Conservation (phyloP, 345 rosid species). For the Linum trigynum region DNA sequence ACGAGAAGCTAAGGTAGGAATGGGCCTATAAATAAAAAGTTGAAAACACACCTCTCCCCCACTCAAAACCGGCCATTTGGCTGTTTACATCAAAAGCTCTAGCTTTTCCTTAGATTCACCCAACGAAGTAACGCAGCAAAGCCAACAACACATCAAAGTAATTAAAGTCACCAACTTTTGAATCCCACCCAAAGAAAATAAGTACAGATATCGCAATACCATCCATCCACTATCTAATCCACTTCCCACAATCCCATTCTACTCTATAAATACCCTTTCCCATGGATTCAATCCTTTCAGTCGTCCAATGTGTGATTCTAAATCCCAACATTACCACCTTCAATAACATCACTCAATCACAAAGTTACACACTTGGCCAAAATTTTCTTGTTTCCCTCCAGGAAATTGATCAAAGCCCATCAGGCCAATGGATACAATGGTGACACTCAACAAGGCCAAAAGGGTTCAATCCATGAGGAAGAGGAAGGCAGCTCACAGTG, state of each 20-base stretch:
- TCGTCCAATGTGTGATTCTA: slow-evolving; percentile 4
- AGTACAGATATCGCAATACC: background rate
- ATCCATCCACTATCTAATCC: slow-evolving; percentile 5
- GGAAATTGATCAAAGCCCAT: background rate
- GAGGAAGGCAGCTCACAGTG: background rate
- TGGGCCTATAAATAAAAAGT: background rate
- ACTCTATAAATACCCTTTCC: slow-evolving; percentile 12
- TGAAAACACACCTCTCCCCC: too few relatives aligned
- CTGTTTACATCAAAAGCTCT: too few relatives aligned
- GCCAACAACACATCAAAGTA: background rate
- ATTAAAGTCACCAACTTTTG: slow-evolving; percentile 3
- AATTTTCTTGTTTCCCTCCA: background rate
- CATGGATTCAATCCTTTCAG: slow-evolving; percentile 6
- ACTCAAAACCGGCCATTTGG: too few relatives aligned
- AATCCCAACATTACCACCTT: background rate
- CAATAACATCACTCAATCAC: background rate
- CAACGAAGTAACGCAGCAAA: too few relatives aligned
- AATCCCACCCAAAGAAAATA: slow-evolving; percentile 13
- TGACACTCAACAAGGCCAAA: slow-evolving; percentile 8
- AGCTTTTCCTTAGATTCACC: too few relatives aligned
- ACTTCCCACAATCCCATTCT: background rate
- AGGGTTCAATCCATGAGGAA: slow-evolving; percentile 11
- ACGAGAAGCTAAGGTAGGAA: background rate
- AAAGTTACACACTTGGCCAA: background rate
- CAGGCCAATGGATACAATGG: slow-evolving; percentile 3